Evolutionary conservation across 495 filamentous ascomycete species (phyloP), one percentile per base, ranked within the genome.

Genomic region (Neurospora sublineolata): DNA sequence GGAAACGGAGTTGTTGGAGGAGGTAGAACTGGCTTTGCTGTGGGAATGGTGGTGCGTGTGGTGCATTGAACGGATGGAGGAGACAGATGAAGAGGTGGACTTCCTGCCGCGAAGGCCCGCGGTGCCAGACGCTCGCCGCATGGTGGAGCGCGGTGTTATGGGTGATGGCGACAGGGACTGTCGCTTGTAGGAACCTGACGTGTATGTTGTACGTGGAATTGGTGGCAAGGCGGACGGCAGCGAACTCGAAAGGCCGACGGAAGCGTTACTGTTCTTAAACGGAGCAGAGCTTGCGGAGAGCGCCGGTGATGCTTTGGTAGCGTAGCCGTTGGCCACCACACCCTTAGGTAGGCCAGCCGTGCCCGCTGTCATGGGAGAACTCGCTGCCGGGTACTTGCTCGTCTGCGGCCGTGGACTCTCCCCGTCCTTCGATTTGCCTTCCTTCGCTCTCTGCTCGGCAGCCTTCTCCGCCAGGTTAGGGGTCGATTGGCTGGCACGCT

Each of bases 81-180:
- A 97, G 27, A 99, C 89, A 11, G 95, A 98, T 3, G 94, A 97
- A 6, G 94, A 97, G 4, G 95, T 98, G 3, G 94, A 97, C 79
- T 97, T 98, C 72, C 95, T 88, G 38, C 95, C 96, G 46, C 94
- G 89, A 23, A 98, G 86, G n/a, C 84, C 84, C 12, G 75, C 71
- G 2, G 74, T 72, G 52, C 92, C 93, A 30, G 87, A 86, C 10
- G 87, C 88, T 30, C 91, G 92, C 38, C 94, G 87, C 74, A 94
- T 91, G 3, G 92, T 94, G 30, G 92, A 91, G 41, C 92, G 89
- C 3, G 95, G 94, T 5, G 94, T 98, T 58, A 97, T 81, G 0
- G 96, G 95, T 10, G 90, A 89, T 3, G 95, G 95, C 0, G 96
- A 98, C 14, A 96, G 82, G 3, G 95, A 98, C 74, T 92, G 90